Conservation (phyloP, 2,329 filamentous ascomycete genomes). For the Penicillium hesseltinei region DNA sequence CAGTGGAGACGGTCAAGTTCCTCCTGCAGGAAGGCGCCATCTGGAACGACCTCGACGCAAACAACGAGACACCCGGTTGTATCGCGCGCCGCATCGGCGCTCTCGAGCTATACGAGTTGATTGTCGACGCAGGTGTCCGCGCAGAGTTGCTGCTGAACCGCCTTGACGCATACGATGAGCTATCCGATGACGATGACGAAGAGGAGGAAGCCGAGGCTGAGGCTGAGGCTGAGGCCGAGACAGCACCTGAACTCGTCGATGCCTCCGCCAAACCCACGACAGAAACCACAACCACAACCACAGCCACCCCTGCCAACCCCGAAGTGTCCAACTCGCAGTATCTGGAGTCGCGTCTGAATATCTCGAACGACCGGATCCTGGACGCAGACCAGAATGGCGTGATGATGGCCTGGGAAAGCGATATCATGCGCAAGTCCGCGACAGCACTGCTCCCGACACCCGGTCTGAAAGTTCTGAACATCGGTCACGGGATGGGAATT, state of each 20-base stretch:
- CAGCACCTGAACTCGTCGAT: constrained; percentile 28
- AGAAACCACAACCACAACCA: constrained; percentile 3
- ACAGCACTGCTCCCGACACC: constrained; percentile 60
- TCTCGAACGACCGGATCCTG: constrained; percentile 65
- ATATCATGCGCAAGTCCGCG: constrained; percentile 79
- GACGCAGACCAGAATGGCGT: constrained; percentile 77
- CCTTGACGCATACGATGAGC: constrained; percentile 75
- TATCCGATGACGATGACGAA: constrained; percentile 47
- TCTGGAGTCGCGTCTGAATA: constrained; percentile 64
- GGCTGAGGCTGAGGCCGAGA: background rate
- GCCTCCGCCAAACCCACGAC: constrained; percentile 12
- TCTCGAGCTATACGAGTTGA: constrained; percentile 70
- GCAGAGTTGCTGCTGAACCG: constrained; percentile 83
- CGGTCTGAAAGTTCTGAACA: constrained; percentile 73
- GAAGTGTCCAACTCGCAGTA: constrained; percentile 65
- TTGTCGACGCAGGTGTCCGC: constrained; percentile 85
- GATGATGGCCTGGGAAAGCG: constrained; percentile 91
- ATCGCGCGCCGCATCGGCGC: constrained; percentile 70
- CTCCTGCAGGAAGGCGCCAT: constrained; percentile 87
- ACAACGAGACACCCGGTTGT: constrained; percentile 89
- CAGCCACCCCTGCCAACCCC: constrained; percentile 21
- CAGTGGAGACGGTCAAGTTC: constrained; percentile 56
- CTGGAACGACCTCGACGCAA: constrained; percentile 90
- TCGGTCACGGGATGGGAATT: constrained; percentile 90
- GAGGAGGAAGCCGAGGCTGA: constrained; percentile 25